Conservation (phyloP, 345 rosid species). For the Stellera chamaejasme region DNA sequence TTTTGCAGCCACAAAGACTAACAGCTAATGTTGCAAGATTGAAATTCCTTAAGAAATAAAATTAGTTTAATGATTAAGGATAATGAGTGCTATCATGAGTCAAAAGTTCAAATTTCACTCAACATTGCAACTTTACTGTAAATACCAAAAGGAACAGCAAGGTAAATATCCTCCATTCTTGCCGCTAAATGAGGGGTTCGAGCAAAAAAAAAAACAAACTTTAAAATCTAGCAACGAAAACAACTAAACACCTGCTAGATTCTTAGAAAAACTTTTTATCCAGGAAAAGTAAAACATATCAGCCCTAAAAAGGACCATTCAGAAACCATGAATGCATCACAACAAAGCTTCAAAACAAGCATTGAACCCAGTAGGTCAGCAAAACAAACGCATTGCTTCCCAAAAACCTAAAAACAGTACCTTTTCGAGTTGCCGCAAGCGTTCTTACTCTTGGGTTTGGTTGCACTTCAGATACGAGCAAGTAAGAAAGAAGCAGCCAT, state of each 20-base stretch:
- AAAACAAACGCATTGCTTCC: no score
- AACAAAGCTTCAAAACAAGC: conserved; percentile 16
- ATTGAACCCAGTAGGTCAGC: not conserved
- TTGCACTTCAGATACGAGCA: no score
- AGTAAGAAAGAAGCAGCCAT: no score
- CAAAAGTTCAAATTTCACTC: no score
- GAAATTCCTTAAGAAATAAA: conserved; percentile 15
- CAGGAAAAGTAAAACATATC: conserved; percentile 12
- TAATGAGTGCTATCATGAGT: no score
- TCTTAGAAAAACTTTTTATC: conserved; percentile 16
- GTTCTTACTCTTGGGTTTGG: no score
- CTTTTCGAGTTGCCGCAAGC: no score
- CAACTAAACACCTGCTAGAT: conserved; percentile 15
- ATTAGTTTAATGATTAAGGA: no score
- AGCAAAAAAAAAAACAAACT: not conserved
- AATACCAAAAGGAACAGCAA: no score
- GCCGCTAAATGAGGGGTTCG: conserved; percentile 48
- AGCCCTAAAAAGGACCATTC: not conserved
- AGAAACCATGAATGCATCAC: not conserved
- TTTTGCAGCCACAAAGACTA: conserved; percentile 20
- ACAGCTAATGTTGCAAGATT: conserved; percentile 11
- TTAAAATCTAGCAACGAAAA: no score
- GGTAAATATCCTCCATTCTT: conserved; percentile 26
- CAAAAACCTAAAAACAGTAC: no score
- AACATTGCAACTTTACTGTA: no score